Evolutionary conservation across 768 basidiomycete genomes (phyloP), one percentile per base, ranked within the genome.

Genomic region (Naganishia vishniacii): DNA sequence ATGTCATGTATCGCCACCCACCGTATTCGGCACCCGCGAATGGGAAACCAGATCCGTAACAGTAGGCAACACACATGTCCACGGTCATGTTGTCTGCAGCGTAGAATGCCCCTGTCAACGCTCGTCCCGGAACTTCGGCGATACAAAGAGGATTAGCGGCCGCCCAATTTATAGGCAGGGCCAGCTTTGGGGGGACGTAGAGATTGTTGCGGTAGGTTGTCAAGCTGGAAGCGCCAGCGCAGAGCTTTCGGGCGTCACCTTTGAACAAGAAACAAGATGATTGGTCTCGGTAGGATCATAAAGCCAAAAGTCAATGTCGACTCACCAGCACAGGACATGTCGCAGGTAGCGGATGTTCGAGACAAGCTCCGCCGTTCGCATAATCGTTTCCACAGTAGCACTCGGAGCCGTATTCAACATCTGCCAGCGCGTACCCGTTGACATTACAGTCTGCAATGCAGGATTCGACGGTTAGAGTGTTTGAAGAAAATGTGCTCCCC

Each of bases 21-120:
- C 48, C 42, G 49, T 65, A 61, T 48, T 51, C 61, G 18, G 59
- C 48, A n/a, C 37, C 62, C 1, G 56, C 88, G 41, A 88, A 68
- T 0, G 84, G 83, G 75, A 81, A 88, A 64, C 83, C 83, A 66
- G 80, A 78, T 2, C 78, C 71, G 0, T 68, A 68, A 74, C 90
- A 93, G 28, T 79, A 73, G 5, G 77, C 72, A 53, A 90, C 81
- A 71, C 90, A 93, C 11, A 71, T 73, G 68, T 86, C 79, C 49
- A 87, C 82, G 0, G 88, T 91, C 66, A 80, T 78, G 6, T 69
- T 65, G 58, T 66, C 72, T 42, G 69, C 73, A 58, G 82, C 79
- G 26, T 78, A 75, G 0, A 79, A 62, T 67, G 71, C 70, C 12
- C 66, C 65, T 23, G 32, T 60, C 28, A 75, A 53, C 23, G 74